Conservation (phyloP, 2,329 filamentous ascomycete genomes). For the Calonectria montana region DNA sequence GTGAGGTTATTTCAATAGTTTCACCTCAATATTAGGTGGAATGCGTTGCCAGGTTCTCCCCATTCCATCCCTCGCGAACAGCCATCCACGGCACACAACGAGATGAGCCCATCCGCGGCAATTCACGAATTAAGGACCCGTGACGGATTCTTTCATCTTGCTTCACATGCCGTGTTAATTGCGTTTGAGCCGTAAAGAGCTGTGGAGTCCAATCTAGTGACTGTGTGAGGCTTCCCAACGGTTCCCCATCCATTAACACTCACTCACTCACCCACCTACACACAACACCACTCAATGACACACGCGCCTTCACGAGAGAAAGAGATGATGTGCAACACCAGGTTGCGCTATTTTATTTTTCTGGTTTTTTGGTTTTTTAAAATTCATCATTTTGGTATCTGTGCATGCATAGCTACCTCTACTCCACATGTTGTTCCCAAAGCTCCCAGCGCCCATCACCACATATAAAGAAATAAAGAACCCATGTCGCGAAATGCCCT, state of each 20-base stretch:
- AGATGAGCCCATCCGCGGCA: slow-evolving; percentile 13
- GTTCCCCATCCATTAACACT: not conserved
- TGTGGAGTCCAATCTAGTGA: not conserved
- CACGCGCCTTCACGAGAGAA: slow-evolving; percentile 26
- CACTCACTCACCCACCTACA: no score
- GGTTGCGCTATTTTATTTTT: slow-evolving; percentile 25
- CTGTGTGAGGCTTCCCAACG: not conserved
- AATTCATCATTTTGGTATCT: slow-evolving; percentile 46
- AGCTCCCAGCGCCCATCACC: slow-evolving; percentile 45
- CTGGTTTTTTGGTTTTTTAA: slow-evolving; percentile 25
- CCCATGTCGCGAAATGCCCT: slow-evolving; percentile 49
- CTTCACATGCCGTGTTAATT: slow-evolving; percentile 16
- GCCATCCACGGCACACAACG: slow-evolving; percentile 21
- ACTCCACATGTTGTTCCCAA: slow-evolving; percentile 50
- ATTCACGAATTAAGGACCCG: slow-evolving; percentile 4
- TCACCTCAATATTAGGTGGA: slow-evolving; percentile 48
- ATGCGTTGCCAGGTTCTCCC: slow-evolving; percentile 52
- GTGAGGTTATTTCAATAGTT: slow-evolving; percentile 44
- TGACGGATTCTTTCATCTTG: slow-evolving; percentile 6
- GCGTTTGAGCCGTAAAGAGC: not conserved
- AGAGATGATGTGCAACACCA: slow-evolving; percentile 27
- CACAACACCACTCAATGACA: slow-evolving; percentile 7
- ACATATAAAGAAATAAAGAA: slow-evolving; percentile 48
- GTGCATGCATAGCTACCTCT: slow-evolving; percentile 43
- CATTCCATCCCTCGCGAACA: slow-evolving; percentile 49